These are phyloP conservation scores for Cladosporium sphaerospermum DNA, from an alignment of 2,329 filamentous ascomycete genomes.

Conservation along the genomic window DNA sequence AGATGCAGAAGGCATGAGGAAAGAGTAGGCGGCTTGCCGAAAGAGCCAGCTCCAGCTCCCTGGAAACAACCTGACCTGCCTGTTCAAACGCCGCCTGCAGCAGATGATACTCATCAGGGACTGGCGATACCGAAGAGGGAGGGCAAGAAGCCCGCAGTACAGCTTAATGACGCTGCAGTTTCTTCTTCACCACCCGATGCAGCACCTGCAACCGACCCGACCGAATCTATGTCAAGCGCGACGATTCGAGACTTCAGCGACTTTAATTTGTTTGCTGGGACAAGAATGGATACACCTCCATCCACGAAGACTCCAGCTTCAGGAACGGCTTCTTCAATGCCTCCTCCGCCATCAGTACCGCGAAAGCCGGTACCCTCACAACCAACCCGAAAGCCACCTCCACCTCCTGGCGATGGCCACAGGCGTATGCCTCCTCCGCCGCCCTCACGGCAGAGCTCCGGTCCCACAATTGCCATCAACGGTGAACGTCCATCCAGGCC, in stretches of 20 bases:
- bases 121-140: not conserved
- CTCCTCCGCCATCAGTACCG: constrained; percentile 10
- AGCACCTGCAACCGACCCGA: not conserved
- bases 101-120: not conserved
- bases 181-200: constrained; percentile 23
- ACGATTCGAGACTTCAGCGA: constrained; percentile 22
- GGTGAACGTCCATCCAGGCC: constrained; percentile 20
- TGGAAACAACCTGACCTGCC: not conserved
- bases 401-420: constrained; percentile 23
- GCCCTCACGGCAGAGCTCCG: constrained; percentile 1
- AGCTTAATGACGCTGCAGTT: constrained; percentile 19
- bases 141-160: constrained; percentile 9
- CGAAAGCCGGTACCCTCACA: constrained; percentile 23
- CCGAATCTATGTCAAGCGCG: constrained; percentile 15
- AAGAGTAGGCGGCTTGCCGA: not conserved
- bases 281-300: constrained; percentile 20
- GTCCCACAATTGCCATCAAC: constrained; percentile 10
- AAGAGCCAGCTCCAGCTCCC: not conserved
- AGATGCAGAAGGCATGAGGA: constrained; percentile 20
- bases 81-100: constrained; percentile 1
- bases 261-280: constrained; percentile 21
- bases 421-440: constrained; percentile 13
- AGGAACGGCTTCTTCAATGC: constrained; percentile 11
- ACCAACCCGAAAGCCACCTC: constrained; percentile 29
- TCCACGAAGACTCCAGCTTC: constrained; percentile 6